These are phyloP conservation scores for Ustilago shanxiensis DNA, from an alignment of 1,284 basidiomycete species.

Conservation along the genomic window DNA sequence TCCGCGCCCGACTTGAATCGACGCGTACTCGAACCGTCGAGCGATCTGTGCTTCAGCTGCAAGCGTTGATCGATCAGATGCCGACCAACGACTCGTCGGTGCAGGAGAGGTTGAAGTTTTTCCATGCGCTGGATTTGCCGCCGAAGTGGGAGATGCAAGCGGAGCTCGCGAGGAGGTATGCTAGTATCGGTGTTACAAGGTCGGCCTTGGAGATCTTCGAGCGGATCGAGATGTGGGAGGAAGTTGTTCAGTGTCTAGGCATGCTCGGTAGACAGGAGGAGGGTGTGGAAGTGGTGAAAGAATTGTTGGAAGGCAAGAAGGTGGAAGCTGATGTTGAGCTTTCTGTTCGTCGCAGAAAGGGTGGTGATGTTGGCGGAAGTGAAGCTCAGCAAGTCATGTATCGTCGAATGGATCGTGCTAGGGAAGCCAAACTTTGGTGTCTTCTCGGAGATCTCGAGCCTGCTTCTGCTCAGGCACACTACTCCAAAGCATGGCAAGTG, in stretches of 20 bases:
- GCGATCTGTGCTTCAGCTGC: constrained; percentile 66
- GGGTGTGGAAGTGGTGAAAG: constrained; percentile 63
- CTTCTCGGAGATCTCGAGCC: constrained; percentile 89
- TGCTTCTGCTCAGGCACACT: constrained; percentile 78
- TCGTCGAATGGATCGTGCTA: constrained; percentile 76
- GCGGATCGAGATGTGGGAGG: constrained; percentile 67
- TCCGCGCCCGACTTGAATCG: constrained; percentile 66
- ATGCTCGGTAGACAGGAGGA: constrained; percentile 62
- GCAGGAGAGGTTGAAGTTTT: constrained; percentile 63
- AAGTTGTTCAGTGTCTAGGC: constrained; percentile 66
- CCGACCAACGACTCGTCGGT: constrained; percentile 69
- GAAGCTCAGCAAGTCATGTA: constrained; percentile 71
- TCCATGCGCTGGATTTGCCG: constrained; percentile 65
- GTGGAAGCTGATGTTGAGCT: constrained; percentile 62
- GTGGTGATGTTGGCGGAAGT: constrained; percentile 15
- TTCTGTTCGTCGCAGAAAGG: constrained; percentile 34
- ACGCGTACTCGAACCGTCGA: constrained; percentile 66
- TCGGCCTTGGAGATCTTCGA: constrained; percentile 68
- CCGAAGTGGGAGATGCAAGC: constrained; percentile 69
- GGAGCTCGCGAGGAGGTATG: constrained; percentile 64
- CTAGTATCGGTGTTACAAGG: constrained; percentile 64
- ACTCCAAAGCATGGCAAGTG: constrained; percentile 85
- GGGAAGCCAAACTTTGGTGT: constrained; percentile 95
- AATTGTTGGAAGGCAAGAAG: constrained; percentile 64
- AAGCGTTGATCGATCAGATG: constrained; percentile 70